A percentile compares a stretch with the other conserved stretches of the same genome.
Evolutionary conservation across 2,329 filamentous ascomycete genomes (phyloP).

Genomic region (Aspergillus fijiensis): DNA sequence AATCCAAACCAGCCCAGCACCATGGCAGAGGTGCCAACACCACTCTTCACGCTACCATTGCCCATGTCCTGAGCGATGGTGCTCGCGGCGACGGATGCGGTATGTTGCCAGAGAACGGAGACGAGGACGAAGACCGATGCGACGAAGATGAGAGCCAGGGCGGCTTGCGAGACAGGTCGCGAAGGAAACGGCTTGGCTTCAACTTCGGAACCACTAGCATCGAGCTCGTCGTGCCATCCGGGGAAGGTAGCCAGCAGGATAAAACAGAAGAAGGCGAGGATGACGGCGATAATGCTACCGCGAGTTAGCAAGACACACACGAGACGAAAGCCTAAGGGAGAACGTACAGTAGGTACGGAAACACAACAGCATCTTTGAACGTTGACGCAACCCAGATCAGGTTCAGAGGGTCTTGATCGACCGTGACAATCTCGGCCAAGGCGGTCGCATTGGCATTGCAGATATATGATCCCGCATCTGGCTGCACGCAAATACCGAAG

Average conservation of each 20-base stretch:
- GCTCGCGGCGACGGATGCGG: slow-evolving; percentile 90
- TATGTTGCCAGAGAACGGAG: slow-evolving; percentile 67
- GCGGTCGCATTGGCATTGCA: slow-evolving; percentile 97
- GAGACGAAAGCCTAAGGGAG: not conserved
- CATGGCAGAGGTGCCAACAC: slow-evolving; percentile 93
- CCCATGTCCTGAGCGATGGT: slow-evolving; percentile 91
- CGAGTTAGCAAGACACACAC: slow-evolving; percentile 8
- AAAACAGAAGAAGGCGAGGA: slow-evolving; percentile 95
- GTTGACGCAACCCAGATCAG: slow-evolving; percentile 95
- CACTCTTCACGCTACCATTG: slow-evolving; percentile 81
- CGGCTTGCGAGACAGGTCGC: slow-evolving; percentile 85
- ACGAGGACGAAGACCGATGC: slow-evolving; percentile 65
- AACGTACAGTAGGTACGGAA: slow-evolving; percentile 88
- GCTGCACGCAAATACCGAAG: slow-evolving; percentile 95
- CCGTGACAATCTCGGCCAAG: slow-evolving; percentile 80
- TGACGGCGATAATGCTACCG: slow-evolving; percentile 86
- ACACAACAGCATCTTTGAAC: slow-evolving; percentile 98
- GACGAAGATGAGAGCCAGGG: slow-evolving; percentile 85
- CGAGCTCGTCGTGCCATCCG: slow-evolving; percentile 91
- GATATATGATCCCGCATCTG: slow-evolving; percentile 84
- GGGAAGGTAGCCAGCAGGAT: slow-evolving; percentile 94
- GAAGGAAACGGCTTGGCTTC: slow-evolving; percentile 95
- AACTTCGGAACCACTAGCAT: slow-evolving; percentile 75
- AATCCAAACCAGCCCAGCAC: slow-evolving; percentile 98
- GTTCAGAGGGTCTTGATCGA: slow-evolving; percentile 94